phyloP scores from a whole-genome alignment of 805 yeast genomes.

The Cyberlindnera maritima region DNA sequence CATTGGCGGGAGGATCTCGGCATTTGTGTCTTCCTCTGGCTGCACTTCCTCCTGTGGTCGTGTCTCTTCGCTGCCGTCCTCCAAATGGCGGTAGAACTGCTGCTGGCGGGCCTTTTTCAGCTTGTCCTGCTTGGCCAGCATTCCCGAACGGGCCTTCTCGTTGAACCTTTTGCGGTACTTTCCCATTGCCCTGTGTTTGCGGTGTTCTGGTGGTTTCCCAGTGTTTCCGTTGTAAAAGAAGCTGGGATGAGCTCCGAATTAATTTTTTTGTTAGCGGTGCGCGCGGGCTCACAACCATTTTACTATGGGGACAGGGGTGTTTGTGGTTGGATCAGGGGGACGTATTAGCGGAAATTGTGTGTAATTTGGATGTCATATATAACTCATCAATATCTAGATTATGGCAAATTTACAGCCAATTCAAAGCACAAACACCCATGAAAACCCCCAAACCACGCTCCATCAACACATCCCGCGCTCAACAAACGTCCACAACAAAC shows the following conservation, averaged over 20 bases:
- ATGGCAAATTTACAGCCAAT: too few relatives aligned
- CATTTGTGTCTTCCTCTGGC: slow-evolving; percentile 46
- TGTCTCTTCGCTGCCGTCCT: slow-evolving; percentile 35
- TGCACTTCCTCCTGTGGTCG: slow-evolving; percentile 18
- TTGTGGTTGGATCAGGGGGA: too few relatives aligned
- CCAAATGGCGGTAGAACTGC: slow-evolving; percentile 54
- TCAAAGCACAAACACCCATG: too few relatives aligned
- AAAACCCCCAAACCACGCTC: too few relatives aligned
- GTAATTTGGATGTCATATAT: too few relatives aligned
- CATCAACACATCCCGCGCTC: too few relatives aligned
- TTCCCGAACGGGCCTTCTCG: slow-evolving; percentile 83
- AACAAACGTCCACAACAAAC: too few relatives aligned
- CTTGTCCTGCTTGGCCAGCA: slow-evolving; percentile 74
- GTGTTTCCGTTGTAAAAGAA: neutral
- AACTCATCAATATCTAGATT: too few relatives aligned
- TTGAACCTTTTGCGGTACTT: slow-evolving; percentile 77
- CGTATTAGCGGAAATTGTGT: too few relatives aligned
- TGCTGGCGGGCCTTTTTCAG: slow-evolving; percentile 66
- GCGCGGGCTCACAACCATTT: slow-evolving; percentile 1
- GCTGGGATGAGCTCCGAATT: slow-evolving; percentile 21
- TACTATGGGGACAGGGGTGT: neutral
- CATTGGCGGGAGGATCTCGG: slow-evolving; percentile 60
- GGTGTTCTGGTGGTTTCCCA: neutral
- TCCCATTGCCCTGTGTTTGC: slow-evolving; percentile 50
- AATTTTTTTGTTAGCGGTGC: slow-evolving; percentile 4